Conservation (phyloP, 805 yeast genomes). For the Cyberlindnera meyerae region DNA sequence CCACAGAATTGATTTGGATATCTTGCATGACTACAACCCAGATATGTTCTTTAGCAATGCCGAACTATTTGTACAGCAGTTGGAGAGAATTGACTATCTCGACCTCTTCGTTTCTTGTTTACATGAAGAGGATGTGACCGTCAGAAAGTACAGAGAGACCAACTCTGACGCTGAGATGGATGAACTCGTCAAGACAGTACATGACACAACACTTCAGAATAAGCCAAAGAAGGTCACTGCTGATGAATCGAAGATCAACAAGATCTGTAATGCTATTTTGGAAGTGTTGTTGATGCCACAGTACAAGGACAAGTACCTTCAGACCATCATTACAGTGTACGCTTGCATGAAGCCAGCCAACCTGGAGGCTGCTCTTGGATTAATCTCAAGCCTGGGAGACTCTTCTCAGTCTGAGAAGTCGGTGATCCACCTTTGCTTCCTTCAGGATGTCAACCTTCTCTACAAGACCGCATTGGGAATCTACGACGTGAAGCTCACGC, state of each 20-base stretch:
- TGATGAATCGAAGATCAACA: slow-evolving; percentile 59
- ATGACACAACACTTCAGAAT: slow-evolving; percentile 19
- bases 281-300: slow-evolving; percentile 46
- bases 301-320: slow-evolving; percentile 56
- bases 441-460: slow-evolving; percentile 81
- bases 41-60: slow-evolving; percentile 57
- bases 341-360: slow-evolving; percentile 91
- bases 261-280: slow-evolving; percentile 68
- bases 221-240: slow-evolving; percentile 36
- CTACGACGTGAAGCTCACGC: slow-evolving; percentile 76
- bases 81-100: slow-evolving; percentile 67
- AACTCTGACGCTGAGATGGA: slow-evolving; percentile 27
- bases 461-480: slow-evolving; percentile 77
- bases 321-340: slow-evolving; percentile 81
- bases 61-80: slow-evolving; percentile 62
- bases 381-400: slow-evolving; percentile 50
- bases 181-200: slow-evolving; percentile 28
- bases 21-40: slow-evolving; percentile 84
- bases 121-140: slow-evolving; percentile 78
- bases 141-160: slow-evolving; percentile 81
- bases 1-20: slow-evolving; percentile 87
- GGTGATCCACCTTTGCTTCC: slow-evolving; percentile 80
- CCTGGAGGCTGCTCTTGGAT: slow-evolving; percentile 62
- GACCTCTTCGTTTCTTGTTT: slow-evolving; percentile 85
- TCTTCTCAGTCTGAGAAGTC: slow-evolving; percentile 49